A percentile compares a stretch with the other conserved stretches of the same genome.
phyloP scores from a whole-genome alignment of 306 rosid genomes.

The Prunus mume region DNA sequence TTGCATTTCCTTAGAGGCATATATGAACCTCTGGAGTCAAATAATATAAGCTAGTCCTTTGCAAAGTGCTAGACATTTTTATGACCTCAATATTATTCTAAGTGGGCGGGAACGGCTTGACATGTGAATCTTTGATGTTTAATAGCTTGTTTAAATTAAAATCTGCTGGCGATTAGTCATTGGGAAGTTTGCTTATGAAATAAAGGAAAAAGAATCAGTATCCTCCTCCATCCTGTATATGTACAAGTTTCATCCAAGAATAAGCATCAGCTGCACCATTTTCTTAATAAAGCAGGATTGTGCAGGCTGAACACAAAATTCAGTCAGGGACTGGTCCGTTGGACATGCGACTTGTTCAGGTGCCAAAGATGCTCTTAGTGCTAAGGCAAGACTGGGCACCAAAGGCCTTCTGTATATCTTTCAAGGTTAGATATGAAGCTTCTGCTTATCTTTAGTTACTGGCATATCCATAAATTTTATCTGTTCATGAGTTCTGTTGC shows the following conservation, averaged over 20 bases:
- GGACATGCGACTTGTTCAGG: conserved; percentile 82
- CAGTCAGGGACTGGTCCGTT: conserved; percentile 84
- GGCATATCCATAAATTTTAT: not conserved
- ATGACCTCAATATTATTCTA: not conserved
- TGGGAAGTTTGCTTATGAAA: not conserved
- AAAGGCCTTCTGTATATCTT: conserved; percentile 75
- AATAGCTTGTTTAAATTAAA: not conserved
- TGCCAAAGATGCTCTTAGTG: conserved; percentile 84
- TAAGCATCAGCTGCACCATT: not conserved
- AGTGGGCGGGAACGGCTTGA: not conserved
- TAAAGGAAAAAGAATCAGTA: not conserved
- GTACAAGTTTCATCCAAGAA: not conserved
- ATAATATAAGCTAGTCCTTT: not conserved
- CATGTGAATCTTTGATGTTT: not conserved
- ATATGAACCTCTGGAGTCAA: not conserved
- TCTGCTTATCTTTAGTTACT: not conserved
- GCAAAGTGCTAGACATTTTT: not conserved
- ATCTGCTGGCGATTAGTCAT: not conserved
- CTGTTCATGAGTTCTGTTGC: not conserved
- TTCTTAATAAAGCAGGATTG: not conserved
- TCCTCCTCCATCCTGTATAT: not conserved
- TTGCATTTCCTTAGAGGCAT: not conserved
- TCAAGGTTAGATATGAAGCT: conserved; percentile 58
- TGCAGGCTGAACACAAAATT: conserved; percentile 90
- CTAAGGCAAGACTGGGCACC: conserved; percentile 83